Conservation (phyloP, 208 protist genomes). For the Blastocrithidia nonstop region DNA sequence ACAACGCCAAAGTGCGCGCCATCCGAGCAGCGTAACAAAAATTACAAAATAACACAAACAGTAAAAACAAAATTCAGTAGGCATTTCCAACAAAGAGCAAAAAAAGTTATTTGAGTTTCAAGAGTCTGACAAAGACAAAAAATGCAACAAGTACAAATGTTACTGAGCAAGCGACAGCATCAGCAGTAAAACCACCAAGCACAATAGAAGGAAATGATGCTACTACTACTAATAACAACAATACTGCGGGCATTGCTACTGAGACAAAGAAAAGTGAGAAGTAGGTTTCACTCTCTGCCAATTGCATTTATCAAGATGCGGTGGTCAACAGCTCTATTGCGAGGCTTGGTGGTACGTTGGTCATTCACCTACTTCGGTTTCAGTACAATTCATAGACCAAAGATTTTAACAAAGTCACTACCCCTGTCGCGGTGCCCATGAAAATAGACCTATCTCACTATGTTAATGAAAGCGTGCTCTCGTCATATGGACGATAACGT, state of each 20-base stretch:
- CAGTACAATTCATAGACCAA: conserved; percentile 28
- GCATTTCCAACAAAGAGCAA: no score
- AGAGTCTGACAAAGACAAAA: conserved; percentile 11
- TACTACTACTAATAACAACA: neutral
- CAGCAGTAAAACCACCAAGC: no score
- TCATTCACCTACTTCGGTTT: conserved; percentile 71
- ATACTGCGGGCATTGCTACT: neutral
- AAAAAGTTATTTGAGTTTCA: conserved; percentile 11
- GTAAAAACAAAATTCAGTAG: no score
- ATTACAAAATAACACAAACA: no score
- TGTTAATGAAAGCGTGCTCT: conserved; percentile 19
- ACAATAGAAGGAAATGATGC: conserved; percentile 7
- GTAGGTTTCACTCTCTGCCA: conserved; percentile 7
- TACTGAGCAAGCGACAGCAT: neutral
- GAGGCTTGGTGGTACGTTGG: conserved; percentile 45
- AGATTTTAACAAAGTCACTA: conserved; percentile 47
- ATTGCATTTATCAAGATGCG: conserved; percentile 69
- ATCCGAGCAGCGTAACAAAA: no score
- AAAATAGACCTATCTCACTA: conserved; percentile 41
- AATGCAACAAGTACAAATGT: conserved; percentile 1
- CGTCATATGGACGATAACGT: conserved; percentile 15
- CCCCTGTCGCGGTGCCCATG: conserved; percentile 31
- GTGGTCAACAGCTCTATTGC: conserved; percentile 39
- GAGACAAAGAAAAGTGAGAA: conserved; percentile 3
- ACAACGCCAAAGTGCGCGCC: conserved; percentile 41